Percentiles rank a stretch among this genome's conserved stretches.
Conservation (phyloP, 2,329 filamentous ascomycete genomes). For the Diaporthe australafricana region DNA sequence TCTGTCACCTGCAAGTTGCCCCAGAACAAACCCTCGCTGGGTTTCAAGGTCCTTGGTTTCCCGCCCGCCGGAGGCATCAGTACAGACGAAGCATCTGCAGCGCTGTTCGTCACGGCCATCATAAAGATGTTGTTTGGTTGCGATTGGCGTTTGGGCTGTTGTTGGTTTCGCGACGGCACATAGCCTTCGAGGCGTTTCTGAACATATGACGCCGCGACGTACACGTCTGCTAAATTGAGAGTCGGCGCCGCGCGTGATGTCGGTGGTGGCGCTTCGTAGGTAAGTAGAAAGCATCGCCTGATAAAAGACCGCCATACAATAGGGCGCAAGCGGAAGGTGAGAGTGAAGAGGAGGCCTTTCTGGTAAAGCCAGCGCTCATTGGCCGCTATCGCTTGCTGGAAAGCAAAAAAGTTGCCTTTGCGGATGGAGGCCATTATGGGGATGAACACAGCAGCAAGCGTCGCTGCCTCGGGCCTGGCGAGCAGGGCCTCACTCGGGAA, state of each 20-base stretch:
- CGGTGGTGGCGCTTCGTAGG: slow-evolving; percentile 73
- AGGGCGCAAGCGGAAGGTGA: slow-evolving; percentile 82
- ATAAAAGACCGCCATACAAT: slow-evolving; percentile 87
- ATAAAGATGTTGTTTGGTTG: slow-evolving; percentile 64
- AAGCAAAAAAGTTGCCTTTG: slow-evolving; percentile 78
- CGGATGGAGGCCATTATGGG: slow-evolving; percentile 80
- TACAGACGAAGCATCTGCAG: slow-evolving; percentile 49
- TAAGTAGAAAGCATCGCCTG: slow-evolving; percentile 81
- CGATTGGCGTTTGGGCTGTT: slow-evolving; percentile 46
- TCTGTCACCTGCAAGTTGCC: slow-evolving; percentile 71
- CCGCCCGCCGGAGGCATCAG: slow-evolving; percentile 62
- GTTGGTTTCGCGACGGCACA: slow-evolving; percentile 51
- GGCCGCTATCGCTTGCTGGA: slow-evolving; percentile 74
- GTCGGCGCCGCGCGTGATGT: slow-evolving; percentile 75
- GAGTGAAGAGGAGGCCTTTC: slow-evolving; percentile 79
- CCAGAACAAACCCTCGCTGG: slow-evolving; percentile 71
- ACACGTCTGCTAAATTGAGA: slow-evolving; percentile 77
- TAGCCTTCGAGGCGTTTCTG: slow-evolving; percentile 74
- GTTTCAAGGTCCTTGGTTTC: slow-evolving; percentile 60
- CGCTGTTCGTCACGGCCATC: slow-evolving; percentile 61
- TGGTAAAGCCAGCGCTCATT: slow-evolving; percentile 80
- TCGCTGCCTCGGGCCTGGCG: slow-evolving; percentile 74
- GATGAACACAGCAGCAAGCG: slow-evolving; percentile 74
- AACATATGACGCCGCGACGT: slow-evolving; percentile 71
- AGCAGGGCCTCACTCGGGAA: slow-evolving; percentile 79